Base-by-base conservation (phyloP, 495 filamentous ascomycete species). In the Glutinoglossum americanum region DNA sequence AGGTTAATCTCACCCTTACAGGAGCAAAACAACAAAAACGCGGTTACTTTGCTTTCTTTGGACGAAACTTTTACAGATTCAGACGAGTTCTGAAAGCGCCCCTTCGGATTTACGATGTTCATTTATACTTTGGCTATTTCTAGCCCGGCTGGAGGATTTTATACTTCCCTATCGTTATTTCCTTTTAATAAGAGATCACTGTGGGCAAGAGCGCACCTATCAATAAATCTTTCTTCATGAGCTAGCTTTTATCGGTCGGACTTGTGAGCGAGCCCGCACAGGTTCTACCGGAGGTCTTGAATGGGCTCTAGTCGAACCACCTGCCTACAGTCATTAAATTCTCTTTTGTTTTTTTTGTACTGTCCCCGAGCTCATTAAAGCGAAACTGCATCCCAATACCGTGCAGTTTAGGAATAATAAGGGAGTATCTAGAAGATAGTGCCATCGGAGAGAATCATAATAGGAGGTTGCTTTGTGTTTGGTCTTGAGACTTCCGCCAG, bases 391-490 rank as follows among this genome's bases (percentile, higher is more conserved):
- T 45, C 41, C 21, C 13, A 15, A 10, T 45, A 33, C 3, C 30
- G 3, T 33, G 30, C 30, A 10, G 41, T 45, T 21, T 5, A 10
- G 2, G 41, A 21, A n/a, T 10, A 10, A 7, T 2, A 11, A 39
- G 37, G 33, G 66, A 62, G 63, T 66, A 65, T 55, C 53, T 80
- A 96, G 66, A 98, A 95, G 56, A 98, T 88, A 8, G 92, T 97
- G 49, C 92, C 92, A 67, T 98, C 92, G 60, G 85, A 93, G 57
- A 94, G 76, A 62, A 97, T 96, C 72, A 95, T 83, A 64, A 98
- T 97, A 3, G 92, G 92, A 21, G 93, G 88, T 65, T 90, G 87
- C 71, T 93, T 95, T 45, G 93, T 97, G 65, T 96, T 96, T 7
- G 92, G 92, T 60, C 92, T 76, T 57, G 85, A 93, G 55, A 96